Conservation (phyloP, 331 rosid genomes). For the Malus hybrid region DNA sequence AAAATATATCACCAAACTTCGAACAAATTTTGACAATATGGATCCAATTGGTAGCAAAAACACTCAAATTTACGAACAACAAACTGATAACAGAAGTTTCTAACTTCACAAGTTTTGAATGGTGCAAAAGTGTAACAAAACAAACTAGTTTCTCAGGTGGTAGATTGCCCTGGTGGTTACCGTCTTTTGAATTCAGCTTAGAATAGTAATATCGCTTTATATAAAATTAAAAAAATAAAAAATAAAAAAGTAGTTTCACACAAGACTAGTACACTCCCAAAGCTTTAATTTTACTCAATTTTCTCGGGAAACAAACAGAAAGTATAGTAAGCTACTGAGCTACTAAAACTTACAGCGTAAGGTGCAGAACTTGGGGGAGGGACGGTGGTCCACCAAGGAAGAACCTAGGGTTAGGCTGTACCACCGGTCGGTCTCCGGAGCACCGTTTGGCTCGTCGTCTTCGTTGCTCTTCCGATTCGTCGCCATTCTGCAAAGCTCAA, state of each 20-base stretch:
- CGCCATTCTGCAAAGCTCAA: background rate
- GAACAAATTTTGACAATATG: background rate
- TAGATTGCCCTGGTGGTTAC: too few relatives aligned
- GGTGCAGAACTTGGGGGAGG: conserved; percentile 4
- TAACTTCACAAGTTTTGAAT: background rate
- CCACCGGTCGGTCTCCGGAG: conserved; percentile 9
- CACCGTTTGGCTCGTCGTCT: background rate
- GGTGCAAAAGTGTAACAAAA: background rate
- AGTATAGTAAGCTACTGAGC: background rate
- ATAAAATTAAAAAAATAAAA: too few relatives aligned
- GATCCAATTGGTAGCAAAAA: background rate
- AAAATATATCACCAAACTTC: background rate
- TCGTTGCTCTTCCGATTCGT: background rate
- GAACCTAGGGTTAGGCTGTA: conserved; percentile 2
- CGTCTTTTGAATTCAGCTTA: too few relatives aligned
- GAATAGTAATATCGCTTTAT: too few relatives aligned
- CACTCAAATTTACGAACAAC: background rate
- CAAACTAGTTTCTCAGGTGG: background rate
- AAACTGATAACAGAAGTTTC: background rate
- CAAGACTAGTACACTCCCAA: background rate
- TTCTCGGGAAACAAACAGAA: background rate
- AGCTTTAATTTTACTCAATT: background rate
- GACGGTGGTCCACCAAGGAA: background rate
- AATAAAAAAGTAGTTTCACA: background rate
- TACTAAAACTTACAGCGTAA: conserved; percentile 5